Percentiles rank a stretch among this genome's conserved stretches.
Conservation (phyloP, 2,329 filamentous ascomycete species). For the Ophiocordyceps camponoti-saundersi region DNA sequence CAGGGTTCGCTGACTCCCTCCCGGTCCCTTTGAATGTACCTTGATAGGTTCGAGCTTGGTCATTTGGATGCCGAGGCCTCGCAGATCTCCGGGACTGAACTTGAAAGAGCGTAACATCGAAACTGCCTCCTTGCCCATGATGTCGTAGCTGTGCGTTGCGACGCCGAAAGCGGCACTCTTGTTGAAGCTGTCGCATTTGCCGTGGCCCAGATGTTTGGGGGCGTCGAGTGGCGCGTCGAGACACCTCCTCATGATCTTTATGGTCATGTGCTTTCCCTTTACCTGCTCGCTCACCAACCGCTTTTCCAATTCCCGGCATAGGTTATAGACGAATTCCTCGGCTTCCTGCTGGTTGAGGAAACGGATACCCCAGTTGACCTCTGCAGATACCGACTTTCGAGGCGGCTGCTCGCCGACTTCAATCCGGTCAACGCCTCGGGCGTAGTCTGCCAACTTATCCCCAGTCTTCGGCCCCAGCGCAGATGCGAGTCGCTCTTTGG, state of each 20-base stretch:
- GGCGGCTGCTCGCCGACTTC: constrained; percentile 76
- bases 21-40: constrained; percentile 29
- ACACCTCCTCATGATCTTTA: constrained; percentile 87
- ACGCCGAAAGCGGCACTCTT: constrained; percentile 74
- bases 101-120: constrained; percentile 65
- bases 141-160: constrained; percentile 57
- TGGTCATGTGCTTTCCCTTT: constrained; percentile 72
- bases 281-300: constrained; percentile 70
- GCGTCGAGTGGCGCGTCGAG: constrained; percentile 80
- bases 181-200: constrained; percentile 87
- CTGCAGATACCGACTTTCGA: constrained; percentile 88
- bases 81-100: constrained; percentile 81
- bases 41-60: constrained; percentile 78
- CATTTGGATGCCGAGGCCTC: constrained; percentile 84
- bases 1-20: constrained; percentile 66
- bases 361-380: constrained; percentile 95
- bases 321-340: constrained; percentile 73
- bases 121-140: constrained; percentile 69
- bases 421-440: constrained; percentile 68
- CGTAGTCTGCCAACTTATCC: constrained; percentile 77
- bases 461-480: constrained; percentile 82
- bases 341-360: constrained; percentile 87
- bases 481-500: constrained; percentile 58
- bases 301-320: constrained; percentile 72
- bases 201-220: constrained; percentile 84